Conservation (phyloP, 2,329 filamentous ascomycete genomes). For the Neopestalotiopsis sp. region DNA sequence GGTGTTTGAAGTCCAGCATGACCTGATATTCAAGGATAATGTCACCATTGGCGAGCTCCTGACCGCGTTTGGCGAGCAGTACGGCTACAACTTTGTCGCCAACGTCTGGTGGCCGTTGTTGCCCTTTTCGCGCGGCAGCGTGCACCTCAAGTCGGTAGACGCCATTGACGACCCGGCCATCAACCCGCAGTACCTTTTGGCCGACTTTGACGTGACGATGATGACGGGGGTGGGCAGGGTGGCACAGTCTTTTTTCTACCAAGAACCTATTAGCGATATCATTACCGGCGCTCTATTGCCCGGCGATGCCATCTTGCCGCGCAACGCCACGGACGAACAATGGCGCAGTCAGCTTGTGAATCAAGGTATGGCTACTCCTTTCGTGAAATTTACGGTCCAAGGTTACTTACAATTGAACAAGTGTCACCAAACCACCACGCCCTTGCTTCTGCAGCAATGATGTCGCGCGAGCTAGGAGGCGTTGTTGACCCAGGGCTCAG, state of each 20-base stretch:
- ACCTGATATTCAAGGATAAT: conserved; percentile 51
- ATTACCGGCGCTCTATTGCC: conserved; percentile 29
- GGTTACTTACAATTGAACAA: too few species aligned
- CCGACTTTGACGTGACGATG: conserved; percentile 42
- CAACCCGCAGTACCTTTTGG: conserved; percentile 41
- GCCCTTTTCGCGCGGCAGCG: conserved; percentile 46
- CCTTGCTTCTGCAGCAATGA: conserved; percentile 56
- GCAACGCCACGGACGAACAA: conserved; percentile 35
- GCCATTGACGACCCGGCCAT: conserved; percentile 41
- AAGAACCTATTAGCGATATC: conserved; percentile 30
- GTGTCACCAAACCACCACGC: conserved; percentile 48
- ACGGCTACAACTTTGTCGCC: conserved; percentile 35
- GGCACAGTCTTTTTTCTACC: conserved; percentile 38
- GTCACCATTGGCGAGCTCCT: conserved; percentile 55
- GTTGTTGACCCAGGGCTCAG: conserved; percentile 53
- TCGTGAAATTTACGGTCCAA: too few species aligned
- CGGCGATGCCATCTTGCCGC: conserved; percentile 29
- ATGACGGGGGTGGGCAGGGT: conserved; percentile 36
- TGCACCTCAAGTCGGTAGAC: conserved; percentile 45
- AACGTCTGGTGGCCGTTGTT: conserved; percentile 45
- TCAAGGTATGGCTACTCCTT: too few species aligned
- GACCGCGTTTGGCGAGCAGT: conserved; percentile 31
- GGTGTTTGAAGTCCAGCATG: conserved; percentile 50
- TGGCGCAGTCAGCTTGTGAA: conserved; percentile 31
- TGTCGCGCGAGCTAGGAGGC: conserved; percentile 53